These are phyloP conservation scores for Phytophthora sansomeana DNA, from an alignment of 352 stramenopile genomes.

Conservation along the genomic window DNA sequence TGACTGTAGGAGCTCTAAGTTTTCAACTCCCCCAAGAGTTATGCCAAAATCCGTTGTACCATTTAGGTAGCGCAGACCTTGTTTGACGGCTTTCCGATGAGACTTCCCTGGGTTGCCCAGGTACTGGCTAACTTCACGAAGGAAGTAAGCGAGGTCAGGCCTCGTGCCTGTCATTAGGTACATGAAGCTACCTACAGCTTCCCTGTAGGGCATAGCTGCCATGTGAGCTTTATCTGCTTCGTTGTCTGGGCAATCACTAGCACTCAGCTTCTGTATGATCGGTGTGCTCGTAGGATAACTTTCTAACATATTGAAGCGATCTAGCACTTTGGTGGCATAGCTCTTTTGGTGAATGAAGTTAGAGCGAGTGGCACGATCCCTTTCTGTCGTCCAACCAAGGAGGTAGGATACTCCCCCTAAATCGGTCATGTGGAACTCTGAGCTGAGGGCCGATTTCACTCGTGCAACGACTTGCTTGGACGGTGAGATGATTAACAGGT, in stretches of 20 bases:
- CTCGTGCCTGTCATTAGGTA: conserved; percentile 13
- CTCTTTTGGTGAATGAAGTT: conserved; percentile 15
- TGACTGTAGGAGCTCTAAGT: conserved; percentile 11
- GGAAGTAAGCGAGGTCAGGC: too few species aligned
- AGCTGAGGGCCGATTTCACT: conserved; percentile 7
- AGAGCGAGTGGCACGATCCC: background rate
- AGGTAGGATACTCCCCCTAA: conserved; percentile 15
- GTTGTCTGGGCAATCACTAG: background rate
- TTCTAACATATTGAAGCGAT: background rate
- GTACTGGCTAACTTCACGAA: conserved; percentile 11
- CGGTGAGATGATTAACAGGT: conserved; percentile 9
- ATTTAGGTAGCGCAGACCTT: conserved; percentile 2
- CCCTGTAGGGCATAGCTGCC: background rate
- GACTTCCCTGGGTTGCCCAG: background rate
- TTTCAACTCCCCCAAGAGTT: background rate
- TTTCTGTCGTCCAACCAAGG: conserved; percentile 6
- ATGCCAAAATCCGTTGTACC: background rate
- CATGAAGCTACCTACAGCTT: conserved; percentile 14
- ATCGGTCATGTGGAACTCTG: too few species aligned
- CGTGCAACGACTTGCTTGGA: conserved; percentile 9
- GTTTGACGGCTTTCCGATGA: conserved; percentile 8
- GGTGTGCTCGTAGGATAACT: background rate
- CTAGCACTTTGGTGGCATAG: conserved; percentile 5
- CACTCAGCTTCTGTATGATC: background rate
- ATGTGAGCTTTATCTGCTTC: background rate